These are phyloP conservation scores for Bonnemaisonia californica DNA, from an alignment of 31 red algal species.

Conservation along the genomic window DNA sequence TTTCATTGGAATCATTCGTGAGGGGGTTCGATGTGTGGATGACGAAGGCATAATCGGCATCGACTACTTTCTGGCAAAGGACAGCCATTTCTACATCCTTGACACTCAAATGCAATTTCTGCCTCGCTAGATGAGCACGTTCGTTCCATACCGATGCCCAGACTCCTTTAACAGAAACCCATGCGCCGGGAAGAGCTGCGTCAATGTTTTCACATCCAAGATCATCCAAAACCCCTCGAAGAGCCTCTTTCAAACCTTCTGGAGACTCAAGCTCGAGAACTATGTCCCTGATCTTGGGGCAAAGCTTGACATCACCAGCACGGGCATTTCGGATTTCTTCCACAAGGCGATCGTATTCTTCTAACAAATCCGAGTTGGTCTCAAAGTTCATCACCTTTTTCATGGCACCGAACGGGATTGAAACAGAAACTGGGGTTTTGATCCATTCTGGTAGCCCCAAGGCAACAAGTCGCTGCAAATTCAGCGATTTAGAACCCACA, in stretches of 20 bases:
- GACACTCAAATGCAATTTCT: constrained; percentile 65
- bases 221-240: constrained; percentile 74
- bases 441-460: constrained; percentile 95
- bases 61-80: constrained; percentile 83
- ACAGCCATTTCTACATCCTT: constrained; percentile 93
- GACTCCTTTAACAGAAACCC: constrained; percentile 79
- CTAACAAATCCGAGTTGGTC: constrained; percentile 57
- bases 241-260: constrained; percentile 67
- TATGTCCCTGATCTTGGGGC: constrained; percentile 56
- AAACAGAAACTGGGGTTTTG: constrained; percentile 72
- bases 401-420: constrained; percentile 89
- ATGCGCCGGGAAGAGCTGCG: constrained; percentile 58
- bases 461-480: constrained; percentile 72
- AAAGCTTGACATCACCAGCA: constrained; percentile 57
- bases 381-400: constrained; percentile 83
- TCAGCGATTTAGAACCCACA: constrained; percentile 89
- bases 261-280: constrained; percentile 68
- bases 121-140: constrained; percentile 85
- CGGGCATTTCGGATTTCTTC: constrained; percentile 45
- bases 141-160: constrained; percentile 96
- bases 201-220: constrained; percentile 77
- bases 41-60: constrained; percentile 94
- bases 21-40: constrained; percentile 91
- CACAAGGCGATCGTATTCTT: constrained; percentile 69
- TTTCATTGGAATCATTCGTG: constrained; percentile 73